Percentiles rank a stretch among this genome's conserved stretches.
phyloP scores from a whole-genome alignment of 805 yeast genomes.

The Cyberlindnera nakhonratchasimensis region DNA sequence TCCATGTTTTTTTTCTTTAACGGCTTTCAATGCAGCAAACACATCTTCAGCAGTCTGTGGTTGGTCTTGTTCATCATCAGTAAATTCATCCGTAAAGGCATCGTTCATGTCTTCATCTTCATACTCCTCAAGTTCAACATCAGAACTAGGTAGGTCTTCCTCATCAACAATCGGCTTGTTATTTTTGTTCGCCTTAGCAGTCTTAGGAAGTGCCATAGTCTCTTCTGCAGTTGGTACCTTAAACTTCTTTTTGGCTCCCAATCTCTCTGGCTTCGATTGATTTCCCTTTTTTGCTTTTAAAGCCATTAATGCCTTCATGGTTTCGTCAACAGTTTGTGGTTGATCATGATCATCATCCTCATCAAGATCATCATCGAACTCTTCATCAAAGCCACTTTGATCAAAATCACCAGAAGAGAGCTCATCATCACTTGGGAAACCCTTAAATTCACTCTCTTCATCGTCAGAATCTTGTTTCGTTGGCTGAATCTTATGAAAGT shows the following conservation, averaged over 20 bases:
- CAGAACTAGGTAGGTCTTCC: slow-evolving; percentile 10
- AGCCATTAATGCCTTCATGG: slow-evolving; percentile 40
- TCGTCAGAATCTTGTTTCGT: neutral
- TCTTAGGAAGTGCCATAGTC: slow-evolving; percentile 42
- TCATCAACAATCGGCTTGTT: slow-evolving; percentile 31
- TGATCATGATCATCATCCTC: slow-evolving; percentile 19
- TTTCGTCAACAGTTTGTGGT: slow-evolving; percentile 36
- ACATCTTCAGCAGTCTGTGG: slow-evolving; percentile 41
- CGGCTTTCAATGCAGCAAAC: slow-evolving; percentile 40
- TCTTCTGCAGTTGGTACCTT: slow-evolving; percentile 33
- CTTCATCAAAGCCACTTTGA: slow-evolving; percentile 17
- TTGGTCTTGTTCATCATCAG: slow-evolving; percentile 30
- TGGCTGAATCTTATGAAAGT: slow-evolving; percentile 21
- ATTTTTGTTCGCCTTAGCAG: slow-evolving; percentile 21
- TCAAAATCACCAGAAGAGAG: slow-evolving; percentile 20
- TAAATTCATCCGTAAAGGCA: slow-evolving; percentile 14
- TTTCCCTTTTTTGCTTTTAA: slow-evolving; percentile 16
- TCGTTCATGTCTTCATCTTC: slow-evolving; percentile 20
- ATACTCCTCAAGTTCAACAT: slow-evolving; percentile 27
- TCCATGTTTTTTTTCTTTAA: slow-evolving; percentile 32
- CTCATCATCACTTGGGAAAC: slow-evolving; percentile 14
- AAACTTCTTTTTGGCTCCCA: neutral
- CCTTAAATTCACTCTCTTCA: slow-evolving; percentile 24
- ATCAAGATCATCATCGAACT: slow-evolving; percentile 21
- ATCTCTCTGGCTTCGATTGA: neutral